Evolutionary conservation across 2,329 filamentous ascomycete genomes (phyloP).

Genomic region (Alternaria atra): DNA sequence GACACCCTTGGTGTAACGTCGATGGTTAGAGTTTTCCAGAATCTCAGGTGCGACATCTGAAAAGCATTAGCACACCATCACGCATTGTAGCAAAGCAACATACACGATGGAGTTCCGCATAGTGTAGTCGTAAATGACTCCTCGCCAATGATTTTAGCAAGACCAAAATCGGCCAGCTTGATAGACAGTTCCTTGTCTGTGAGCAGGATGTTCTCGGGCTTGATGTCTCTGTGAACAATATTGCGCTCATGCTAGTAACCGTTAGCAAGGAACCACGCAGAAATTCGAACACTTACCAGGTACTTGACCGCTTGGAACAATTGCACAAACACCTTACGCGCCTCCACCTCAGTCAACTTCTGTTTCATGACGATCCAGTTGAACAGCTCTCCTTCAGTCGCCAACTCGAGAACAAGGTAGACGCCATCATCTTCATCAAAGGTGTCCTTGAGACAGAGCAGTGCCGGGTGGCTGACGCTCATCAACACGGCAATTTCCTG

Average conservation of each 20-base stretch:
- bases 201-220: slow-evolving; percentile 94
- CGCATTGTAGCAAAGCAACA: not conserved
- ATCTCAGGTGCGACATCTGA: slow-evolving; percentile 93
- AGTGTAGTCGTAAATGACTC: slow-evolving; percentile 97
- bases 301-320: slow-evolving; percentile 96
- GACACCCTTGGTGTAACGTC: slow-evolving; percentile 93
- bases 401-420: slow-evolving; percentile 90
- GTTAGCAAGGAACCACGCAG: slow-evolving; percentile 34
- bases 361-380: slow-evolving; percentile 92
- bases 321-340: slow-evolving; percentile 87
- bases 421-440: slow-evolving; percentile 92
- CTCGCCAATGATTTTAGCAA: slow-evolving; percentile 98
- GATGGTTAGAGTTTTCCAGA: slow-evolving; percentile 78
- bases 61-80: slow-evolving; percentile 25
- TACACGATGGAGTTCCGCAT: slow-evolving; percentile 91
- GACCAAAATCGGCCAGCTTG: slow-evolving; percentile 94
- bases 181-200: slow-evolving; percentile 84
- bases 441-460: slow-evolving; percentile 92
- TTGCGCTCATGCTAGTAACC: slow-evolving; percentile 84
- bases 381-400: slow-evolving; percentile 92
- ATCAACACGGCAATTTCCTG: slow-evolving; percentile 97
- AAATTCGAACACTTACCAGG: slow-evolving; percentile 67
- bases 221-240: slow-evolving; percentile 97
- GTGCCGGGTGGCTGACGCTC: slow-evolving; percentile 93
- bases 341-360: slow-evolving; percentile 84